Base-by-base conservation (phyloP, 2,329 filamentous ascomycete genomes). In the Hypoxylon sp. region DNA sequence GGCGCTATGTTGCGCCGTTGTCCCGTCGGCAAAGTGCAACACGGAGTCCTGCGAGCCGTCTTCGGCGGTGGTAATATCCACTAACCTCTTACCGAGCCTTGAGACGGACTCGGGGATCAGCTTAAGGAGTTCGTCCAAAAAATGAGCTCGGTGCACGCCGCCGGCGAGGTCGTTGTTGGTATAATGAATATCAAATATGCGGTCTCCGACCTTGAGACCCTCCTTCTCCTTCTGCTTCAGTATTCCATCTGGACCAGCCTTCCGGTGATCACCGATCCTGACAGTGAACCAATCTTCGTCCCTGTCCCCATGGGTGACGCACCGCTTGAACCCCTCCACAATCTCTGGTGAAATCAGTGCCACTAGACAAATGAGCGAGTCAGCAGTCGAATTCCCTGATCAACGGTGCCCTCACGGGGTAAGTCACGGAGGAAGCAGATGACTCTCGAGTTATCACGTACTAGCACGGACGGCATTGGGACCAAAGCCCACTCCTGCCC, bases 81-180 rank as follows among this genome's bases (percentile, higher is more conserved):
- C 62, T 9, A 78, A 60, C 0, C 70, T 67, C 51, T 77, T 78
- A 3, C 73, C 71, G 9, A 78, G 73, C 2, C 64, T 63, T 0
- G 72, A 69, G 1, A 65, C 66, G 0, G 68, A 70, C 0, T 63
- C 45, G 1, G 78, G 78, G 3, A 79, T 43, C 6, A 78, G 55
- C 51, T 72, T 71, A 6, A 75, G 70, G 5, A 79, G 66, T 58
- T 78, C 73, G 4, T 77, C 73, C 0, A 79, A 67, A 26, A 77
- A 76, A 17, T 73, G 74, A 8, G 75, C 76, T 10, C 76, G 70
- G 37, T 77, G 74, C 20, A 70, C 69, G 15, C 66, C 68, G 4
- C 68, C 69, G 1, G 60, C 56, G 4, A 42, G 48, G 2, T 47
- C 52, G 9, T 64, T 50, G 37, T 58, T 35, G 13, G 60, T 50